Percentiles rank a stretch among this genome's conserved stretches.
phyloP scores from a whole-genome alignment of 257 asterid species.

The Salvia miltiorrhiza region DNA sequence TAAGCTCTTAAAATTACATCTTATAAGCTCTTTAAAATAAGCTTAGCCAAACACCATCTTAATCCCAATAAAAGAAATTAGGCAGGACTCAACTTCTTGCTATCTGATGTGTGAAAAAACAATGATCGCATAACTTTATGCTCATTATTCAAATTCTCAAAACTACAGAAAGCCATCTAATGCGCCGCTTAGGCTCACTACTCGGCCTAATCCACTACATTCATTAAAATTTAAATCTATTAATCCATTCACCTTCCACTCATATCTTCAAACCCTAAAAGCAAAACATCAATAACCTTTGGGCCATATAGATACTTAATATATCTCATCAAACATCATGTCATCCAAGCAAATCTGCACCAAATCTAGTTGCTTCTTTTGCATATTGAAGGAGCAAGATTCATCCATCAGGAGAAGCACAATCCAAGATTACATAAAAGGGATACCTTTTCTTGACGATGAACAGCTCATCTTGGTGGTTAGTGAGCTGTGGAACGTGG shows the following conservation, averaged over 20 bases:
- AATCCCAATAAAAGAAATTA: constrained; percentile 22
- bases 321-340: constrained; percentile 21
- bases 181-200: constrained; percentile 30
- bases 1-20: too few species aligned
- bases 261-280: constrained; percentile 26
- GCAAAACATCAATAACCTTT: not conserved
- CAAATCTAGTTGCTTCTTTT: constrained; percentile 59
- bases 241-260: not conserved
- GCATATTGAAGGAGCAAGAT: constrained; percentile 56
- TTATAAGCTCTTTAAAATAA: too few species aligned
- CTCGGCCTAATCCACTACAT: constrained; percentile 32
- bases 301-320: not conserved
- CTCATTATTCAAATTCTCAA: constrained; percentile 5
- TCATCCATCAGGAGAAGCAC: constrained; percentile 34
- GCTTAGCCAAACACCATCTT: too few species aligned
- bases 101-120: constrained; percentile 17
- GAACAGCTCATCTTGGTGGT: constrained; percentile 58
- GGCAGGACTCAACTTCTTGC: constrained; percentile 31
- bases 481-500: constrained; percentile 67
- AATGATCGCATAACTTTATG: not conserved
- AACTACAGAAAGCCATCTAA: constrained; percentile 23
- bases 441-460: constrained; percentile 41
- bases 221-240: constrained; percentile 4
- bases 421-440: constrained; percentile 38
- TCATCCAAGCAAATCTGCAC: constrained; percentile 25